Percentiles rank a stretch among this genome's conserved stretches.
These are phyloP conservation scores for Podila epigama DNA, from an alignment of 192 early-diverging fungal species.

Conservation along the genomic window DNA sequence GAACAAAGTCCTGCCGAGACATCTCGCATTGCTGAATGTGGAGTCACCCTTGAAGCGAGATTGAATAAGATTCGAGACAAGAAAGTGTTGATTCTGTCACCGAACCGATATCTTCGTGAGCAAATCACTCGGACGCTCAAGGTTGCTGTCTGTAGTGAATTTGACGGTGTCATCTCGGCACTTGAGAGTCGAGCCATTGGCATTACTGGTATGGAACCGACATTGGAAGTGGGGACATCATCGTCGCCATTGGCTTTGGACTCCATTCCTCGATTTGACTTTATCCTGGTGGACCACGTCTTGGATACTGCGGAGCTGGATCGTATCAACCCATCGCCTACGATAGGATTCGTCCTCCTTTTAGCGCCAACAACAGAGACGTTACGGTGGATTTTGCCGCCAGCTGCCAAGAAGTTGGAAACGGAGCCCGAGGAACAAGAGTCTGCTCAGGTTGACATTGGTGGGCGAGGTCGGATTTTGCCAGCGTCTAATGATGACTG, in stretches of 20 bases:
- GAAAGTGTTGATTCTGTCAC: conserved; percentile 26
- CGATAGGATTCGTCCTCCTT: conserved; percentile 17
- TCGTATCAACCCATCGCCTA: conserved; percentile 21
- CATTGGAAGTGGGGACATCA: background rate
- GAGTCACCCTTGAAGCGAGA: background rate
- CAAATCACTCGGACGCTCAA: conserved; percentile 7
- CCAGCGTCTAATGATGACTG: background rate
- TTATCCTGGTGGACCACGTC: conserved; percentile 35
- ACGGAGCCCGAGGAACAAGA: background rate
- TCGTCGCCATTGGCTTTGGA: background rate
- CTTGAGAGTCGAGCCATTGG: conserved; percentile 18
- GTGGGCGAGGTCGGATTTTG: background rate
- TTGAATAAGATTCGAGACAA: conserved; percentile 9
- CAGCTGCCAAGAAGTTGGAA: conserved; percentile 7
- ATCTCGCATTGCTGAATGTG: conserved; percentile 11
- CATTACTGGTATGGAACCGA: background rate
- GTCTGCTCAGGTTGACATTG: background rate
- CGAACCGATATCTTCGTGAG: conserved; percentile 15
- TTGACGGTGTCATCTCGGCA: conserved; percentile 14
- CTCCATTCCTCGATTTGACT: conserved; percentile 7
- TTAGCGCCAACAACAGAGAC: conserved; percentile 34
- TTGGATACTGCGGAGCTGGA: conserved; percentile 35
- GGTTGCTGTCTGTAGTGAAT: conserved; percentile 5
- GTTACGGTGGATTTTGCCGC: conserved; percentile 34
- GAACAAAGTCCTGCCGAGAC: conserved; percentile 29